Conservation (phyloP, 257 asterid genomes). For the Marsdenia floribunda region DNA sequence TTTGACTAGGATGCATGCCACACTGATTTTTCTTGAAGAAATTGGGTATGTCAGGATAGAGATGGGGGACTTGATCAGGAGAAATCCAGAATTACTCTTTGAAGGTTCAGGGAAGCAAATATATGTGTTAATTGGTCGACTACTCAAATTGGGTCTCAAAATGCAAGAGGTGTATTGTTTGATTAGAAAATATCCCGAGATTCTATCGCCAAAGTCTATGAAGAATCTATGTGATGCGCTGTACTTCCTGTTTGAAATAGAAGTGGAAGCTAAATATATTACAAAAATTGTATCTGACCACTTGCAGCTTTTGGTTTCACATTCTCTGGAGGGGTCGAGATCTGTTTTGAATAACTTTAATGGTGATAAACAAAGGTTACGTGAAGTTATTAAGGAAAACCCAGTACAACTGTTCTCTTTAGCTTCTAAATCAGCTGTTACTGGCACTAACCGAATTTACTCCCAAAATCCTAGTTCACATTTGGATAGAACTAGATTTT, state of each 20-base stretch:
- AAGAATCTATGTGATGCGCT: slow-evolving; percentile 65
- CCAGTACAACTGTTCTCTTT: slow-evolving; percentile 45
- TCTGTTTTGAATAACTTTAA: slow-evolving; percentile 51
- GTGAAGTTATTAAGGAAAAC: slow-evolving; percentile 45
- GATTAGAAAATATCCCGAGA: slow-evolving; percentile 44
- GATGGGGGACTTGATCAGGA: slow-evolving; percentile 38
- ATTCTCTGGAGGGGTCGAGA: slow-evolving; percentile 56
- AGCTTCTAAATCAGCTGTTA: slow-evolving; percentile 50
- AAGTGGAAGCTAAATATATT: slow-evolving; percentile 45
- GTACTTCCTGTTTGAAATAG: slow-evolving; percentile 56
- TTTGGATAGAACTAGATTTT: slow-evolving; percentile 53
- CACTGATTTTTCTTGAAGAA: slow-evolving; percentile 52
- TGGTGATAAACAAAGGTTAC: slow-evolving; percentile 44
- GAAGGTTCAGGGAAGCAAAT: slow-evolving; percentile 76
- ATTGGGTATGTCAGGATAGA: slow-evolving; percentile 54
- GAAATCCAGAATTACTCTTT: slow-evolving; percentile 50
- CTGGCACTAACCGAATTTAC: slow-evolving; percentile 23
- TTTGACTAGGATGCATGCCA: slow-evolving; percentile 61
- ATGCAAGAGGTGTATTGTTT: slow-evolving; percentile 43
- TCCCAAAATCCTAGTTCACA: slow-evolving; percentile 50
- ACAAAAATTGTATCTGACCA: slow-evolving; percentile 44
- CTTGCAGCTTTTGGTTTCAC: slow-evolving; percentile 42
- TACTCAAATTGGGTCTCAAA: slow-evolving; percentile 63
- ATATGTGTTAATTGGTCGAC: slow-evolving; percentile 51
- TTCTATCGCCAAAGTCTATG: slow-evolving; percentile 46